These are phyloP conservation scores for Pichia occidentalis DNA, from an alignment of 805 yeast species.

Conservation along the genomic window DNA sequence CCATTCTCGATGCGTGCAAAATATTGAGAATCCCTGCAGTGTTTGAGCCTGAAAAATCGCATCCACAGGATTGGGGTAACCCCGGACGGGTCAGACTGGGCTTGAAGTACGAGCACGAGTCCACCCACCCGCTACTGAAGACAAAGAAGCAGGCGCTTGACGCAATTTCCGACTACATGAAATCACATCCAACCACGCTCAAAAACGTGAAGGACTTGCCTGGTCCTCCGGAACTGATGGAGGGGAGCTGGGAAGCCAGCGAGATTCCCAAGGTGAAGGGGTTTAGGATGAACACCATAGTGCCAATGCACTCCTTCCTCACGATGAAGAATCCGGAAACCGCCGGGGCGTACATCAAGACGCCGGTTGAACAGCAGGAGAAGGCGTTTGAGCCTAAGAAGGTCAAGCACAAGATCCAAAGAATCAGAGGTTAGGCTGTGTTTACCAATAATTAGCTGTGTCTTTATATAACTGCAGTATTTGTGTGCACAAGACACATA, in stretches of 20 bases:
- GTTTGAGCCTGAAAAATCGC: slow-evolving; percentile 76
- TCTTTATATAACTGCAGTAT: background rate
- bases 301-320: slow-evolving; percentile 80
- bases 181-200: slow-evolving; percentile 63
- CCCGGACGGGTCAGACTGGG: slow-evolving; percentile 91
- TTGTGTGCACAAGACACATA: background rate
- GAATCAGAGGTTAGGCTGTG: slow-evolving; percentile 38
- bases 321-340: slow-evolving; percentile 82
- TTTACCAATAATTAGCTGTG: background rate
- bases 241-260: slow-evolving; percentile 45
- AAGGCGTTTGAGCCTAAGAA: slow-evolving; percentile 30
- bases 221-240: slow-evolving; percentile 53
- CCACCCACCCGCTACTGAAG: slow-evolving; percentile 30
- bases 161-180: slow-evolving; percentile 53
- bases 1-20: slow-evolving; percentile 65
- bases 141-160: slow-evolving; percentile 64
- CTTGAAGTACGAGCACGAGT: slow-evolving; percentile 43
- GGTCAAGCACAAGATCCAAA: slow-evolving; percentile 50
- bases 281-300: slow-evolving; percentile 75
- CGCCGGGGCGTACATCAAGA: slow-evolving; percentile 54
- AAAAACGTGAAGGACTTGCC: slow-evolving; percentile 57
- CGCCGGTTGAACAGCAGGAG: slow-evolving; percentile 37
- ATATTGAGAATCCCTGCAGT: slow-evolving; percentile 30
- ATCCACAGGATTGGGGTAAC: slow-evolving; percentile 96
- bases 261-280: slow-evolving; percentile 77